phyloP scores from a whole-genome alignment of 805 yeast genomes.

The Barnettozyma salicaria region DNA sequence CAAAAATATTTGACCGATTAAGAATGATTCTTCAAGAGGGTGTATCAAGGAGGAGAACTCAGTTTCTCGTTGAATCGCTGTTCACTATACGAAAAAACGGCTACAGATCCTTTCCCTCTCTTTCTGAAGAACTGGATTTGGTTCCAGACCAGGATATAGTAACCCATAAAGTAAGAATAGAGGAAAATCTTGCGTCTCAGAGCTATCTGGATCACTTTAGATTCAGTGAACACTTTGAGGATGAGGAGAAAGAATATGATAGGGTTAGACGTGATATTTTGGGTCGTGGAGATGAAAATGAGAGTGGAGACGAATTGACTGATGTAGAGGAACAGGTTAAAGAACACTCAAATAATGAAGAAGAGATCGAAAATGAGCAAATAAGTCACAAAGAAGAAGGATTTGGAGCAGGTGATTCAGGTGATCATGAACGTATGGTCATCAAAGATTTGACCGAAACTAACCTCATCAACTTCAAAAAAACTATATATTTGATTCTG shows the following conservation, averaged over 20 bases:
- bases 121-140: conserved; percentile 47
- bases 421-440: conserved; percentile 13
- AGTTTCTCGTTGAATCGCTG: conserved; percentile 42
- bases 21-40: conserved; percentile 56
- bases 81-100: conserved; percentile 44
- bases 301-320: conserved; percentile 28
- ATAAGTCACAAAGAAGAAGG: conserved; percentile 20
- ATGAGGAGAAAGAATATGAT: conserved; percentile 44
- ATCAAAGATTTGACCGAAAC: conserved; percentile 66
- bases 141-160: conserved; percentile 59
- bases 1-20: conserved; percentile 52
- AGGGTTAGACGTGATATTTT: conserved; percentile 24
- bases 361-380: conserved; percentile 38
- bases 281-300: conserved; percentile 38
- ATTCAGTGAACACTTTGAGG: conserved; percentile 45
- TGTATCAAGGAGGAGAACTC: conserved; percentile 36
- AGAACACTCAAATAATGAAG: conserved; percentile 39
- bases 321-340: conserved; percentile 18
- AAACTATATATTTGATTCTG: conserved; percentile 70
- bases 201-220: conserved; percentile 45
- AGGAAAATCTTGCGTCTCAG: conserved; percentile 42
- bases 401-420: conserved; percentile 10
- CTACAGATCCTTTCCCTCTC: conserved; percentile 33
- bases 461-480: conserved; percentile 58
- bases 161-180: conserved; percentile 50